Evolutionary conservation across 257 asterid species (phyloP).

Genomic region (Oldenlandia corymbosa): DNA sequence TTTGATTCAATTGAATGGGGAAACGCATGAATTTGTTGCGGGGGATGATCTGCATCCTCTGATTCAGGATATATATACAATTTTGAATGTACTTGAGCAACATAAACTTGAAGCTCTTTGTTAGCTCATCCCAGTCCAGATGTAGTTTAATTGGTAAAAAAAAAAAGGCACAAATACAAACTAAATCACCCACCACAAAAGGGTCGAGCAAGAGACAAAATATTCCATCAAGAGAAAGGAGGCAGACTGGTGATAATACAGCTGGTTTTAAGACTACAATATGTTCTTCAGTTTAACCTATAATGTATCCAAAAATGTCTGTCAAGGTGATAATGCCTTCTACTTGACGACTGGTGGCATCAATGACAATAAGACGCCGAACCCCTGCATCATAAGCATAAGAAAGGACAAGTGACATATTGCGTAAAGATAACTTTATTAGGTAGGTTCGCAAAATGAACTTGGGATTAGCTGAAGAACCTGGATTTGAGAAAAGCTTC

Average conservation of each 20-base stretch:
- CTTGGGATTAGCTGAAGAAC: conserved; percentile 19
- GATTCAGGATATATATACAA: conserved; percentile 32
- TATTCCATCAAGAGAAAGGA: too few relatives aligned
- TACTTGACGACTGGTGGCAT: conserved; percentile 35
- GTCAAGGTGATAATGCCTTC: conserved; percentile 66
- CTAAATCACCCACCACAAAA: too few relatives aligned
- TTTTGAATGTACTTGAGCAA: conserved; percentile 44
- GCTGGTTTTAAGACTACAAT: too few relatives aligned
- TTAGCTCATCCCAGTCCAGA: not conserved
- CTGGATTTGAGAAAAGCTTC: conserved; percentile 64
- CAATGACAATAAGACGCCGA: conserved; percentile 47
- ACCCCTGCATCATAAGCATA: conserved; percentile 31
- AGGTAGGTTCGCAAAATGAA: not conserved
- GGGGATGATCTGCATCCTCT: conserved; percentile 67
- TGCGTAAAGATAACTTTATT: not conserved
- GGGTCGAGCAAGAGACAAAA: not conserved
- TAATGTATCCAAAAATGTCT: conserved; percentile 43
- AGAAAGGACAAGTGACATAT: not conserved
- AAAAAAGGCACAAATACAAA: not conserved
- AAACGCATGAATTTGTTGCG: conserved; percentile 68
- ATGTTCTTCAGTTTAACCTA: too few relatives aligned
- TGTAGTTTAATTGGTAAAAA: not conserved
- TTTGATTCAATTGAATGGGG: conserved; percentile 56
- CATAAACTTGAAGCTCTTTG: conserved; percentile 35
- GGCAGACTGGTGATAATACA: too few relatives aligned